Evolutionary conservation across 2,329 filamentous ascomycete species (phyloP).

Genomic region (Beauveria pseudobassiana): DNA sequence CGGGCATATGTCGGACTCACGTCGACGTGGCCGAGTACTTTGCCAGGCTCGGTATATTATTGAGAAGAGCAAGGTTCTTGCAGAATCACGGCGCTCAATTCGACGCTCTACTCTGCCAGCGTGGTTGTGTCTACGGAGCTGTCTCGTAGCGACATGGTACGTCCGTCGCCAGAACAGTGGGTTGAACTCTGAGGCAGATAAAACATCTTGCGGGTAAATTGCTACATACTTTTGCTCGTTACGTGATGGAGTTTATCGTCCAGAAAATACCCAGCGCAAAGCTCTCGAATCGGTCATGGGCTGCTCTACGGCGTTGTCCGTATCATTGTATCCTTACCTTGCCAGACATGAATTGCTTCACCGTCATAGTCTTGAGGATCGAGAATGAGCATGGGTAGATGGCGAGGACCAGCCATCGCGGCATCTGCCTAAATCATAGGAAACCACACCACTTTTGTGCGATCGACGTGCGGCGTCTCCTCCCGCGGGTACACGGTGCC

Average conservation of each 20-base stretch:
- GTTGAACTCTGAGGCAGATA: background rate
- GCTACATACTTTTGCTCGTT: background rate
- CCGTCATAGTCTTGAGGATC: too few species aligned
- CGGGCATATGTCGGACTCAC: background rate
- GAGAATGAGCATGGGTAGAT: too few species aligned
- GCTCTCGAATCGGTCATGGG: background rate
- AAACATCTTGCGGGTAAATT: background rate
- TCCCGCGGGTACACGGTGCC: constrained; percentile 27
- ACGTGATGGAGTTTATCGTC: too few species aligned
- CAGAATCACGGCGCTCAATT: background rate
- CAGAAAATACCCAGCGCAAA: background rate
- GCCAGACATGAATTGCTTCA: background rate
- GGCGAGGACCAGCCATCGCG: too few species aligned
- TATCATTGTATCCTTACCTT: background rate
- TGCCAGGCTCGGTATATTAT: background rate
- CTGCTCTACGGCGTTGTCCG: too few species aligned
- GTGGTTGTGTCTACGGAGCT: background rate
- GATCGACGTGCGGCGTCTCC: constrained; percentile 26
- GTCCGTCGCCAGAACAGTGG: background rate
- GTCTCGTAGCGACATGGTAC: background rate
- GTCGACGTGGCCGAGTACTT: background rate
- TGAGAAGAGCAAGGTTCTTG: background rate
- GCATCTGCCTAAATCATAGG: constrained; percentile 15
- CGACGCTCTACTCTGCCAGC: background rate
- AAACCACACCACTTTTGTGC: constrained; percentile 18